A percentile compares a stretch with the other conserved stretches of the same genome.
These are phyloP conservation scores for Diaporthe sp. DNA, from an alignment of 2,329 filamentous ascomycete genomes.

Conservation along the genomic window DNA sequence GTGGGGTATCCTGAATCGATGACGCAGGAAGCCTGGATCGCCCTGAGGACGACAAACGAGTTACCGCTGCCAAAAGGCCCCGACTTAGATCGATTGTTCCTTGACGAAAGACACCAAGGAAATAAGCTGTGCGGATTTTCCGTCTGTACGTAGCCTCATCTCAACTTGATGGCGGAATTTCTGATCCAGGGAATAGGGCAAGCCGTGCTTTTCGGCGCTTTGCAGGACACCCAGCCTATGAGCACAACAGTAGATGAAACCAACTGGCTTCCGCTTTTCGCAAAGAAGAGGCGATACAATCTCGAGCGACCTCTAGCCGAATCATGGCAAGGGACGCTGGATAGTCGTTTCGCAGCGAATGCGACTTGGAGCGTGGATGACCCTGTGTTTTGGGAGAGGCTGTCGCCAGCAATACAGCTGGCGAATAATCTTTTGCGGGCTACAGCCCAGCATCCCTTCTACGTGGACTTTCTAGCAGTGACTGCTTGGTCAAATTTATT, in stretches of 20 bases:
- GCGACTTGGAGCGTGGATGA: constrained; percentile 21
- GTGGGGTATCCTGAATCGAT: not conserved
- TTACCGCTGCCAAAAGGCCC: not conserved
- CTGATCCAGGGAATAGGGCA: not conserved
- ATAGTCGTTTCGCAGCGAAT: not conserved
- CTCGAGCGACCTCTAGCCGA: not conserved
- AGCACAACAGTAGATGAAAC: not conserved
- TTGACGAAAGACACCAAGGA: not conserved
- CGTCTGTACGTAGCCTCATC: not conserved
- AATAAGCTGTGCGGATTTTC: not conserved
- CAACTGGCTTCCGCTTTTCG: constrained; percentile 4
- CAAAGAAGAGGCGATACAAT: constrained; percentile 12
- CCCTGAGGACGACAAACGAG: not conserved
- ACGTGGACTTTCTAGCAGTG: not conserved
- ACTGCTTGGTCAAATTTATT: not conserved
- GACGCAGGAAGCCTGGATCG: not conserved
- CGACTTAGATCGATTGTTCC: not conserved
- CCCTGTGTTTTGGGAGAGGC: not conserved
- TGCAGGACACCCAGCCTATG: not conserved
- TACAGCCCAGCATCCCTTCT: constrained; percentile 3
- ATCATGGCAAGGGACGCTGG: not conserved
- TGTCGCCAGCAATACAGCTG: constrained; percentile 1
- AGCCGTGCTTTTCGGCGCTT: not conserved
- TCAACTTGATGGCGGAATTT: not conserved
- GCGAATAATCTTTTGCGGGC: not conserved